phyloP scores from a whole-genome alignment of 2,329 filamentous ascomycete species.

The Blumeria graminis region DNA sequence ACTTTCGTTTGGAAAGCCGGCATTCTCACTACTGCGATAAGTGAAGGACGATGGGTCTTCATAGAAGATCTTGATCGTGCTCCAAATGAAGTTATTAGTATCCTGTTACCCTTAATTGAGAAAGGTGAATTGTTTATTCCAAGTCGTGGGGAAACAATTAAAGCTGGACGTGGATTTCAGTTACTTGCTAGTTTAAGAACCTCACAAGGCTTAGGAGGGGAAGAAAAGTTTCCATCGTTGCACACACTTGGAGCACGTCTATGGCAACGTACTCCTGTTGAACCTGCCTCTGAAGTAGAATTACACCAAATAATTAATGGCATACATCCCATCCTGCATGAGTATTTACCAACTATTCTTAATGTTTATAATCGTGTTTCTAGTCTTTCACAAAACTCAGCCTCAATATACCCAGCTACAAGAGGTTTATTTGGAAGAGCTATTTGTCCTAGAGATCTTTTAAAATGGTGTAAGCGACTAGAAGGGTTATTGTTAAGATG shows the following conservation, averaged over 20 bases:
- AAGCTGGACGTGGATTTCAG: slow-evolving; percentile 63
- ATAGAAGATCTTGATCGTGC: slow-evolving; percentile 93
- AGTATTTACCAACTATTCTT: slow-evolving; percentile 33
- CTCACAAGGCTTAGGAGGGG: slow-evolving; percentile 39
- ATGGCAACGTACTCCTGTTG: slow-evolving; percentile 57
- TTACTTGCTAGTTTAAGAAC: slow-evolving; percentile 83
- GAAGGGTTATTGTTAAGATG: slow-evolving; percentile 35
- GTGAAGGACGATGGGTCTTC: slow-evolving; percentile 84
- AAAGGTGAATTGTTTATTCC: slow-evolving; percentile 76
- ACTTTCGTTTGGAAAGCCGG: slow-evolving; percentile 84
- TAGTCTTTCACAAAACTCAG: slow-evolving; percentile 18
- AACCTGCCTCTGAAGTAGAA: slow-evolving; percentile 41
- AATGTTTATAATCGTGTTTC: slow-evolving; percentile 32
- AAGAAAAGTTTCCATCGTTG: slow-evolving; percentile 38
- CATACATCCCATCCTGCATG: slow-evolving; percentile 44
- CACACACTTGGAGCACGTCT: slow-evolving; percentile 62
- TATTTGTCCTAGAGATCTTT: slow-evolving; percentile 49
- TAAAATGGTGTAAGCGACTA: slow-evolving; percentile 77
- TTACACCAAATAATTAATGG: slow-evolving; percentile 47
- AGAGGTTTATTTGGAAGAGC: slow-evolving; percentile 25
- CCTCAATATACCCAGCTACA: slow-evolving; percentile 19
- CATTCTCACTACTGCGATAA: slow-evolving; percentile 79
- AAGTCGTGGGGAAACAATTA: slow-evolving; percentile 64
- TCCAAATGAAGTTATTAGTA: slow-evolving; percentile 83
- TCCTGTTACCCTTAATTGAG: slow-evolving; percentile 78